These are phyloP conservation scores for Achaetomiella virescens DNA, from an alignment of 495 filamentous ascomycete species.

Conservation along the genomic window DNA sequence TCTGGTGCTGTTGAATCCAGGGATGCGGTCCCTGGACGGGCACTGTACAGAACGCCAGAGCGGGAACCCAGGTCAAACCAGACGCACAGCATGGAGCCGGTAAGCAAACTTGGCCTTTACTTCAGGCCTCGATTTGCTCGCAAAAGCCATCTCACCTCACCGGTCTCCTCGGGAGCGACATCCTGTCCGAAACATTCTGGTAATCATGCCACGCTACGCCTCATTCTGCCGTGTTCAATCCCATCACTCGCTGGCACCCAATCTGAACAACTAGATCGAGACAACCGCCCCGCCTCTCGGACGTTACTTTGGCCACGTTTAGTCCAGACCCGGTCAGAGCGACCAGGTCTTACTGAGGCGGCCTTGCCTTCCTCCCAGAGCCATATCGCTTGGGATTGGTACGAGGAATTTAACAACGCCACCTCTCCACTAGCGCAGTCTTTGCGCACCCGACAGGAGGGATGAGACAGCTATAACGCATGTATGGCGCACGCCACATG, in stretches of 20 bases:
- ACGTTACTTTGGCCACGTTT: too few relatives aligned
- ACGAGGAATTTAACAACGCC: background rate
- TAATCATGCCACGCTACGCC: conserved; percentile 1
- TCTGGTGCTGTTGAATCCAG: background rate
- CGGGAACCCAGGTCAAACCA: background rate
- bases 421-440: background rate
- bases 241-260: background rate
- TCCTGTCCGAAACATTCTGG: background rate
- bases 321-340: background rate
- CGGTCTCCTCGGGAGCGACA: background rate
- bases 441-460: background rate
- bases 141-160: background rate
- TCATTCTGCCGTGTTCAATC: background rate
- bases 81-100: background rate
- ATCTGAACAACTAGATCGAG: background rate
- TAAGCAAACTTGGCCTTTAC: background rate
- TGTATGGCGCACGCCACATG: background rate
- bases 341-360: too few relatives aligned
- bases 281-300: background rate
- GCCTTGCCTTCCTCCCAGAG: too few relatives aligned
- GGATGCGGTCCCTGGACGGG: background rate
- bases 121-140: background rate
- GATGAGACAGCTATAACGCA: background rate
- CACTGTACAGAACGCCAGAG: conserved; percentile 1
- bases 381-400: background rate